Conservation (phyloP, 1,284 basidiomycete species). For the Cryptococcus sp. region DNA sequence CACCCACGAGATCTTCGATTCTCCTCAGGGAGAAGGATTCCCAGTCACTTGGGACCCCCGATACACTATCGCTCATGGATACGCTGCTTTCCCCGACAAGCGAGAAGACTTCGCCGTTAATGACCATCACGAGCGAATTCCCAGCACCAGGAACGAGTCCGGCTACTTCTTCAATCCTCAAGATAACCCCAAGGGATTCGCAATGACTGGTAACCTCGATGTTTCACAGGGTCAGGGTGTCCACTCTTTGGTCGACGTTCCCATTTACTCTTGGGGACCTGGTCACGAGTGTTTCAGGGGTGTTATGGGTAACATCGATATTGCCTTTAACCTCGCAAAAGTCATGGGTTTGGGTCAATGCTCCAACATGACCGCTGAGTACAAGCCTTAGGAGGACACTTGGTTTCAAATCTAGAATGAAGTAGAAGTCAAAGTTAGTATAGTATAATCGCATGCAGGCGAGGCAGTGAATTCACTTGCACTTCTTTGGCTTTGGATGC, state of each 20-base stretch:
- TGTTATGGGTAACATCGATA: constrained; percentile 38
- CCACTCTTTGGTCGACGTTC: constrained; percentile 45
- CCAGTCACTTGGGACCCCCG: constrained; percentile 48
- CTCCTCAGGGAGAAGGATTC: constrained; percentile 43
- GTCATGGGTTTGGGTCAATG: constrained; percentile 41
- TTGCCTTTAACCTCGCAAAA: constrained; percentile 45
- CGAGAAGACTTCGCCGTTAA: constrained; percentile 38
- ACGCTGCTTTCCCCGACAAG: constrained; percentile 44
- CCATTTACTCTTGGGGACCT: constrained; percentile 47
- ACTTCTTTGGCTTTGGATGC: no score
- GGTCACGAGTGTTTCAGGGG: constrained; percentile 46
- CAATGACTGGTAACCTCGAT: constrained; percentile 46
- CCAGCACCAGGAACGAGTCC: constrained; percentile 30
- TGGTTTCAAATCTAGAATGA: background rate
- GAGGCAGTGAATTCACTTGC: no score
- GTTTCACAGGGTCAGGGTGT: constrained; percentile 40
- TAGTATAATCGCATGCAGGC: background rate
- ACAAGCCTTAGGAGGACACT: constrained; percentile 26
- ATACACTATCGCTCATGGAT: constrained; percentile 46
- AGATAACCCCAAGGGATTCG: constrained; percentile 43
- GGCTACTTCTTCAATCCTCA: constrained; percentile 45
- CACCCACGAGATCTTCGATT: constrained; percentile 35
- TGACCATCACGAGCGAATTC: constrained; percentile 37
- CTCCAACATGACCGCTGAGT: constrained; percentile 29
- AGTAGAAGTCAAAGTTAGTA: background rate